Evolutionary conservation across 371 early-diverging fungal species (phyloP), one percentile per base, ranked within the genome.

Genomic region (Edhazardia aedis): DNA sequence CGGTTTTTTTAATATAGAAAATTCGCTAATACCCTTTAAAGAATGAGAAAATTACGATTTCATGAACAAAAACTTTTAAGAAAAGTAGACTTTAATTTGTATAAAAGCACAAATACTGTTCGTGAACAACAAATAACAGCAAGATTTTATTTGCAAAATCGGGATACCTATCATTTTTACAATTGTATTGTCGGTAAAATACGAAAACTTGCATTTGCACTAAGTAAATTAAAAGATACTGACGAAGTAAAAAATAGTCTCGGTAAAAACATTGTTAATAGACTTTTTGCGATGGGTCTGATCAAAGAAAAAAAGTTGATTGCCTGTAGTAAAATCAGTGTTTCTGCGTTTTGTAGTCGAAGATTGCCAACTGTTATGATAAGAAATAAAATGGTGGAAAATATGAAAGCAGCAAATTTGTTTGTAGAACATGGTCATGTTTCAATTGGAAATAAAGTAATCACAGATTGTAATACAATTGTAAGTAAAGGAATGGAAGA

Each of bases 391-490:
- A 64, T 73, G 63, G 62, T 73, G 11, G 46, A 47, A 37, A 62
- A 59, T 45, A 63, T 63, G n/a, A 53, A 52, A 30, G 65, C 65
- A 44, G 67, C 69, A 22, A 56, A 39, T 9, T 60, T 49, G 38
- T 69, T 70, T 58, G 59, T 73, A 28, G 61, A 66, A 42, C 72
- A 69, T 36, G 74, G 74, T 11, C 74, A 73, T 51, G 56, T 73
- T 42, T 24, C 16, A 43, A 19, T 53, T 19, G 45, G 51, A 38
- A 51, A 29, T 27, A 51, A 54, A 26, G 47, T 60, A 21, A 54
- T 68, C 26, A 64, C 46, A 48, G 69, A 72, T 29, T 47, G 64
- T 9, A 25, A 38, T 24, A 33, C 55, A 11, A 38, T 72, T 9
- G 48, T 73, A 23, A 63, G 59, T 49, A 53, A 55, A 29, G 46